Percentiles rank a stretch among this genome's conserved stretches.
These are phyloP conservation scores for Vitis riparia DNA, from an alignment of 164 flowering plant species.

Conservation along the genomic window DNA sequence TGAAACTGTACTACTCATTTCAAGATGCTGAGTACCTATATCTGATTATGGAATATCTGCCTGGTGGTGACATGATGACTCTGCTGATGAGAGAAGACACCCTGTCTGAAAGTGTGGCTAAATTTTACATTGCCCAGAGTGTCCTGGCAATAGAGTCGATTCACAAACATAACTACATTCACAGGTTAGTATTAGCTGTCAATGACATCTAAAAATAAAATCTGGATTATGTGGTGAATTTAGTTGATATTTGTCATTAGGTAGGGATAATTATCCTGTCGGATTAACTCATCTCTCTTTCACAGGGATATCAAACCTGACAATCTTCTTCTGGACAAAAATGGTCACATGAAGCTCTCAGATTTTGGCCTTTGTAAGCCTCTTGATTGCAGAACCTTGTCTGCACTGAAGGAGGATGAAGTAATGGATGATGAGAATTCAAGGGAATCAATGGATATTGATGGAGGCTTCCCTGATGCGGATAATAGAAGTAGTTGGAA, in stretches of 20 bases:
- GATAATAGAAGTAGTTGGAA: slow-evolving; percentile 47
- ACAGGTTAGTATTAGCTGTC: slow-evolving; percentile 32
- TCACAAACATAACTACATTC: slow-evolving; percentile 56
- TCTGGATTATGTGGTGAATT: not conserved
- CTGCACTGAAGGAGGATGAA: slow-evolving; percentile 42
- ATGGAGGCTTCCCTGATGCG: slow-evolving; percentile 43
- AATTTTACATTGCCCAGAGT: slow-evolving; percentile 57
- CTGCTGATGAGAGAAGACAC: slow-evolving; percentile 54
- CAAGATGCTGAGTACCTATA: slow-evolving; percentile 54
- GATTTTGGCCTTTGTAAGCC: slow-evolving; percentile 72
- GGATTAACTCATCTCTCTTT: slow-evolving; percentile 1
- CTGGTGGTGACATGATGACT: slow-evolving; percentile 67
- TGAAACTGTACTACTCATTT: slow-evolving; percentile 55
- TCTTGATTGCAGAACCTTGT: slow-evolving; percentile 48
- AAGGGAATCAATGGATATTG: slow-evolving; percentile 45
- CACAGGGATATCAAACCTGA: slow-evolving; percentile 65
- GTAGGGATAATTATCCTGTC: not conserved
- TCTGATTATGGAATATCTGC: slow-evolving; percentile 59
- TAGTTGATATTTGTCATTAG: not conserved
- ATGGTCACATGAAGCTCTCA: slow-evolving; percentile 65
- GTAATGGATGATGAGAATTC: slow-evolving; percentile 36
- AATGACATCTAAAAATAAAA: slow-evolving; percentile 1
- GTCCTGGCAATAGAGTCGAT: slow-evolving; percentile 56
- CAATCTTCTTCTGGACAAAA: slow-evolving; percentile 54
- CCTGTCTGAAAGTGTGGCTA: slow-evolving; percentile 43